Evolutionary conservation across 192 early-diverging fungal genomes (phyloP).

Genomic region (Allomyces arbusculus): DNA sequence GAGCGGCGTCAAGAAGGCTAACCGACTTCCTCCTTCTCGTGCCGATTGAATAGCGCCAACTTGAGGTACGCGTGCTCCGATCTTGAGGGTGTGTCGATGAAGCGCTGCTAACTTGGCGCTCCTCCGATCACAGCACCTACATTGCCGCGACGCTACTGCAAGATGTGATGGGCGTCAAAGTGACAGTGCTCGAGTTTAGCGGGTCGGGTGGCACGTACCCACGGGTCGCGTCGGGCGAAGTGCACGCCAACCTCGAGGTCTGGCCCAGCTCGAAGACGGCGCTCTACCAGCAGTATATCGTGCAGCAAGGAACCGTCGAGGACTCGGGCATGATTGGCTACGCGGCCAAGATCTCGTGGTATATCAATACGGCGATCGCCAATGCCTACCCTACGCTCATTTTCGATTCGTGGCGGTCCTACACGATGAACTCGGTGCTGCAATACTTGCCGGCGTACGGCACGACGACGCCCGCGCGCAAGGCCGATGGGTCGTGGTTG

Average conservation of each 20-base stretch:
- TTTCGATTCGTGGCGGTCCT: background rate
- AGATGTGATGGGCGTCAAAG: background rate
- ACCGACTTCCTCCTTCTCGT: too few species aligned
- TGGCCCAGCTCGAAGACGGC: background rate
- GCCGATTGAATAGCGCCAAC: background rate
- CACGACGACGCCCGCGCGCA: background rate
- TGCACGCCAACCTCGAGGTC: background rate
- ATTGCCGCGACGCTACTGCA: background rate
- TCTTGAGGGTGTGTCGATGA: too few species aligned
- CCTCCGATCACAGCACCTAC: background rate
- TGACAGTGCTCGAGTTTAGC: background rate
- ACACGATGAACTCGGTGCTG: background rate
- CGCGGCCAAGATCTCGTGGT: background rate
- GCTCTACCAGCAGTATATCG: background rate
- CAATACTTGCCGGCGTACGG: background rate
- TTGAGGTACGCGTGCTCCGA: background rate
- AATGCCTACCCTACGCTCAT: background rate
- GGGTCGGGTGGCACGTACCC: background rate
- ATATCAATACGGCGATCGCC: background rate
- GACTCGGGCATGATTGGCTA: background rate
- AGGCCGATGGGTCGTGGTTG: background rate
- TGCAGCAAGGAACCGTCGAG: background rate
- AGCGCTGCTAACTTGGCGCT: too few species aligned
- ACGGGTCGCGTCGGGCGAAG: background rate
- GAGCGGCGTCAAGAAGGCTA: too few species aligned